Evolutionary conservation across 805 yeast genomes (phyloP).

Genomic region (Lipomyces sp.): DNA sequence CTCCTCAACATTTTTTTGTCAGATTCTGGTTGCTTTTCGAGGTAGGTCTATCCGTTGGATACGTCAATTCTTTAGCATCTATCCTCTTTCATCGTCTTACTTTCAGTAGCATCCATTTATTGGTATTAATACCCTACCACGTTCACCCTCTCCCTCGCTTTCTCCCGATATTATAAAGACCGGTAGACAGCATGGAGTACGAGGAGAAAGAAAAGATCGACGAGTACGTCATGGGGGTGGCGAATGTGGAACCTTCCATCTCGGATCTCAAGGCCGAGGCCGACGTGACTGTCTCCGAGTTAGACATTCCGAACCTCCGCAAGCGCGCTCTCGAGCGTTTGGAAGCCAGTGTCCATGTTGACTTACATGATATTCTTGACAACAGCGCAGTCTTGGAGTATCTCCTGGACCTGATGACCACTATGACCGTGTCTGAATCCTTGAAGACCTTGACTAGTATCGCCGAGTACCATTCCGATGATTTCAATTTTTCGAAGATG

Average conservation of each 20-base stretch:
- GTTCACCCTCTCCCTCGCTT: conserved; percentile 6
- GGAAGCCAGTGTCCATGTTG: conserved; percentile 15
- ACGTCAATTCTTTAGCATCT: conserved; percentile 8
- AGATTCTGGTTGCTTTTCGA: conserved; percentile 1
- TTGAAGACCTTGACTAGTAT: conserved; percentile 33
- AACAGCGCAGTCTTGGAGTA: conserved; percentile 40
- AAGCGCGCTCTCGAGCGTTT: conserved; percentile 27
- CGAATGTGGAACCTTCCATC: conserved; percentile 1
- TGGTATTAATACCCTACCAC: neutral
- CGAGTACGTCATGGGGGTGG: conserved; percentile 17
- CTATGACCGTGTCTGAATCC: conserved; percentile 46
- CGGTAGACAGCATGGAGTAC: conserved; percentile 18
- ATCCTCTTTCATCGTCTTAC: conserved; percentile 3
- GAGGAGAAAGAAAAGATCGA: conserved; percentile 19
- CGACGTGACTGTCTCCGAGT: conserved; percentile 19
- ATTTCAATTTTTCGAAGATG: conserved; percentile 12
- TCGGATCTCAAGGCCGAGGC: conserved; percentile 23
- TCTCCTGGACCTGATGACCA: conserved; percentile 50
- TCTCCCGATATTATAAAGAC: conserved; percentile 9
- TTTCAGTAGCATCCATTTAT: conserved; percentile 11
- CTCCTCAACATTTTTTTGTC: conserved; percentile 6
- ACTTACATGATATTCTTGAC: conserved; percentile 24
- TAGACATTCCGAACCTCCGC: conserved; percentile 27
- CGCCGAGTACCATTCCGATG: conserved; percentile 12
- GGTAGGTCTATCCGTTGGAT: conserved; percentile 1